Conservation (phyloP, 352 stramenopile species). For the Pythium plurisporium region DNA sequence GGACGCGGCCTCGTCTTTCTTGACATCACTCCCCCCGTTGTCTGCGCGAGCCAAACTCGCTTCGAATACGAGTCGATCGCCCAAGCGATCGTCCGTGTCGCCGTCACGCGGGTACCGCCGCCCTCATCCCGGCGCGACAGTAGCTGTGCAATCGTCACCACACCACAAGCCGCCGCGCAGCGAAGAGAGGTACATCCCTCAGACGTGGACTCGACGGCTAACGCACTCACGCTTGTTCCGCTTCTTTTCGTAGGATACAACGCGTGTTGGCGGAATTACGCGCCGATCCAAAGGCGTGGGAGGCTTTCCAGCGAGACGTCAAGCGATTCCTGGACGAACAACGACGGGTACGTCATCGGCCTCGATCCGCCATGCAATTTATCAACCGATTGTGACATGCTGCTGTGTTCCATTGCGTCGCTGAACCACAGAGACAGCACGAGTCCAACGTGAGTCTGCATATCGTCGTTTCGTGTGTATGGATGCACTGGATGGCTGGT, state of each 20-base stretch:
- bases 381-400: no score
- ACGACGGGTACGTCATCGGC: conserved; percentile 25
- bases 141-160: conserved; percentile 12
- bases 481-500: no score
- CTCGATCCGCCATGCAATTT: not conserved
- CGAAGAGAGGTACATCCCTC: conserved; percentile 23
- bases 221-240: not conserved
- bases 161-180: conserved; percentile 18
- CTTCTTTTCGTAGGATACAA: conserved; percentile 35
- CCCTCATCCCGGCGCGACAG: conserved; percentile 6
- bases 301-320: conserved; percentile 47
- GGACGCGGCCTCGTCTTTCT: conserved; percentile 1
- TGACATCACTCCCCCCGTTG: conserved; percentile 16
- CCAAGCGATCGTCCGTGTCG: not conserved
- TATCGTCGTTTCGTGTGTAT: not conserved
- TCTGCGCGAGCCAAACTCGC: not conserved
- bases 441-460: conserved; percentile 19
- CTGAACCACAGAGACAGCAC: conserved; percentile 30
- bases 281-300: conserved; percentile 47
- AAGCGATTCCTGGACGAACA: conserved; percentile 40
- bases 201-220: not conserved
- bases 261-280: conserved; percentile 52
- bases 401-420: no score
- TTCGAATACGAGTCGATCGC: not conserved
- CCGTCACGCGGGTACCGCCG: not conserved